Percentiles rank a stretch among this genome's conserved stretches.
Evolutionary conservation across 805 yeast genomes (phyloP).

Genomic region (Teunomyces barrocoloradensis): DNA sequence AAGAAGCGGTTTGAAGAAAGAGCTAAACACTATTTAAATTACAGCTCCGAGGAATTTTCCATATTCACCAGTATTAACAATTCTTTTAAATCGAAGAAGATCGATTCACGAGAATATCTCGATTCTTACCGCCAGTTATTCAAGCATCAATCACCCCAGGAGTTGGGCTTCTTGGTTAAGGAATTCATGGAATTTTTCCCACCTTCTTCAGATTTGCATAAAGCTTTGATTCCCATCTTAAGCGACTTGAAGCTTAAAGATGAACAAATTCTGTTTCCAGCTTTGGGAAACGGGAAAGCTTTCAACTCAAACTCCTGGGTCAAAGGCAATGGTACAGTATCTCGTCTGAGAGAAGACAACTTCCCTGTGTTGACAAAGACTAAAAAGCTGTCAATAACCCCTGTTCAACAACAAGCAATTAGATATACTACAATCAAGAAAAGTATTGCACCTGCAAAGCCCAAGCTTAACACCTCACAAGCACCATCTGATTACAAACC

Average conservation of each 20-base stretch:
- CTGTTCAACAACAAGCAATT: conserved; percentile 24
- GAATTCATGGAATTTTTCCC: conserved; percentile 62
- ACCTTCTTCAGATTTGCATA: conserved; percentile 41
- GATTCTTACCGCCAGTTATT: conserved; percentile 49
- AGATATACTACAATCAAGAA: conserved; percentile 34
- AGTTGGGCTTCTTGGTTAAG: conserved; percentile 53
- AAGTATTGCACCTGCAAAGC: conserved; percentile 12
- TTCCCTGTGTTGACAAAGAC: conserved; percentile 38
- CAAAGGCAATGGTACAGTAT: conserved; percentile 9
- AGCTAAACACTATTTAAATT: conserved; percentile 73
- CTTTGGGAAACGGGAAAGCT: conserved; percentile 28
- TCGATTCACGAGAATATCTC: conserved; percentile 50
- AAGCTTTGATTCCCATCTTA: conserved; percentile 31
- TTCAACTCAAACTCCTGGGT: conserved; percentile 13
- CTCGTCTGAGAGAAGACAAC: conserved; percentile 17
- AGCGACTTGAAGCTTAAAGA: conserved; percentile 18
- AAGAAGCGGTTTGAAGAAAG: conserved; percentile 73
- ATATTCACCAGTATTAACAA: conserved; percentile 51
- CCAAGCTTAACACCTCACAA: conserved; percentile 15
- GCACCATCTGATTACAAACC: conserved; percentile 27
- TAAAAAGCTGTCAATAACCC: conserved; percentile 11
- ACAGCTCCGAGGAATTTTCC: conserved; percentile 45
- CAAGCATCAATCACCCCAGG: conserved; percentile 37
- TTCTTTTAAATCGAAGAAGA: conserved; percentile 42
- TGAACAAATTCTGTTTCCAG: conserved; percentile 48